Evolutionary conservation across 108 stramenopile species (phyloP).

Genomic region (Aurantiochytrium sp.): DNA sequence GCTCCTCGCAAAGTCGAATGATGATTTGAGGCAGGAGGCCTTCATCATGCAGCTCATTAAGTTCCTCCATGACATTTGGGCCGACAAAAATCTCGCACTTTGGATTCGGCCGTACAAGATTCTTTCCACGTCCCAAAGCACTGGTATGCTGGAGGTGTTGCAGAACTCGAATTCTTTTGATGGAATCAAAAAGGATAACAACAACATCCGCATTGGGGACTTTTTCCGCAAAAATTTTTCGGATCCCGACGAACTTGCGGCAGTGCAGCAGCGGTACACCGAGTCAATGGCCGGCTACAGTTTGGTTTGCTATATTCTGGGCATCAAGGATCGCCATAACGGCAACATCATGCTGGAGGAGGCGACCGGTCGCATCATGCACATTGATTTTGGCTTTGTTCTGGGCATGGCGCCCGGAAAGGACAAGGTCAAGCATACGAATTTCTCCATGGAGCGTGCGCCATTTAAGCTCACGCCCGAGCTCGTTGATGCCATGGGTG

Average conservation of each 20-base stretch:
- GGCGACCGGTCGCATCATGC: slow-evolving; percentile 74
- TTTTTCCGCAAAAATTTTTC: slow-evolving; percentile 71
- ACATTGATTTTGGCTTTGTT: slow-evolving; percentile 99
- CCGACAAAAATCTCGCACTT: slow-evolving; percentile 66
- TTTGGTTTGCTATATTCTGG: slow-evolving; percentile 82
- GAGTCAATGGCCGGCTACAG: slow-evolving; percentile 85
- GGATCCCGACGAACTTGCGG: slow-evolving; percentile 51
- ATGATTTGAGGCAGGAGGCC: slow-evolving; percentile 59
- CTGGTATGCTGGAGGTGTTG: slow-evolving; percentile 86
- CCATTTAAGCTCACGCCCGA: slow-evolving; percentile 94
- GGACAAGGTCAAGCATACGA: slow-evolving; percentile 33
- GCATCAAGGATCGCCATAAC: slow-evolving; percentile 97
- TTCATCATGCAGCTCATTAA: slow-evolving; percentile 81
- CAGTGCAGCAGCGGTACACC: slow-evolving; percentile 80
- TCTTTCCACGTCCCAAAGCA: slow-evolving; percentile 60
- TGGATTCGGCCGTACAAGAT: slow-evolving; percentile 94
- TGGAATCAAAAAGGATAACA: slow-evolving; percentile 73
- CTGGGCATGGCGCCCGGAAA: slow-evolving; percentile 93
- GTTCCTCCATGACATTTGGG: slow-evolving; percentile 86
- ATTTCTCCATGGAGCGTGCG: slow-evolving; percentile 74
- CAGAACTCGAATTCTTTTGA: slow-evolving; percentile 86
- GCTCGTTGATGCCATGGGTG: slow-evolving; percentile 90
- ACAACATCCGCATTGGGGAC: slow-evolving; percentile 63
- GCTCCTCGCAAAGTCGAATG: slow-evolving; percentile 82
- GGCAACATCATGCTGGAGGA: slow-evolving; percentile 98